These are phyloP conservation scores for Beauveria bassiana DNA, from an alignment of 2,329 filamentous ascomycete species.

Conservation along the genomic window DNA sequence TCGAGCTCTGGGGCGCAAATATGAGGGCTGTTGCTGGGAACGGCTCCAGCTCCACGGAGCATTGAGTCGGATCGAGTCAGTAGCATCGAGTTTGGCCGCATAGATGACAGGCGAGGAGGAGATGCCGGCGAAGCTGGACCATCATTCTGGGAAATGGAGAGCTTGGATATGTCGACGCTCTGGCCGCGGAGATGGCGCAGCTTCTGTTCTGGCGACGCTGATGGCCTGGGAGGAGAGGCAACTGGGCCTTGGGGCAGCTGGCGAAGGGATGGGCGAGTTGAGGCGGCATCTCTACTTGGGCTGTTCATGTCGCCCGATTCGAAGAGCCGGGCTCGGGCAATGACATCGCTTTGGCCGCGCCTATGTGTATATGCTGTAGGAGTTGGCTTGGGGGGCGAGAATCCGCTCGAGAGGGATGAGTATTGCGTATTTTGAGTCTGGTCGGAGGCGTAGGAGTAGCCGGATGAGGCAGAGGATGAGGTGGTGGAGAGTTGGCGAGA, in stretches of 20 bases:
- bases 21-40: constrained; percentile 30
- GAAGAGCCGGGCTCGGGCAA: constrained; percentile 44
- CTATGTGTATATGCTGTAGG: constrained; percentile 43
- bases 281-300: constrained; percentile 44
- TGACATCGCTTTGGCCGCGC: constrained; percentile 67
- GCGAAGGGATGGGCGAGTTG: constrained; percentile 67
- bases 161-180: constrained; percentile 54
- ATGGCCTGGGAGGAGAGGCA: constrained; percentile 24
- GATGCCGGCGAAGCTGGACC: constrained; percentile 33
- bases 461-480: constrained; percentile 64
- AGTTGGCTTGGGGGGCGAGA: constrained; percentile 30
- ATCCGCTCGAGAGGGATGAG: constrained; percentile 60
- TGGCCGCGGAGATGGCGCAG: constrained; percentile 41
- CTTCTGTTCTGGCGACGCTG: constrained; percentile 29
- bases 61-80: constrained; percentile 51
- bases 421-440: constrained; percentile 54
- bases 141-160: constrained; percentile 41
- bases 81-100: constrained; percentile 55
- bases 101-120: constrained; percentile 32
- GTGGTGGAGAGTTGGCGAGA: constrained; percentile 61
- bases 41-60: constrained; percentile 26
- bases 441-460: constrained; percentile 54
- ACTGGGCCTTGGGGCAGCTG: constrained; percentile 62
- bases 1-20: constrained; percentile 67
- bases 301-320: constrained; percentile 35